phyloP scores from a whole-genome alignment of 2,329 filamentous ascomycete genomes.

The Fusarium stilboides region DNA sequence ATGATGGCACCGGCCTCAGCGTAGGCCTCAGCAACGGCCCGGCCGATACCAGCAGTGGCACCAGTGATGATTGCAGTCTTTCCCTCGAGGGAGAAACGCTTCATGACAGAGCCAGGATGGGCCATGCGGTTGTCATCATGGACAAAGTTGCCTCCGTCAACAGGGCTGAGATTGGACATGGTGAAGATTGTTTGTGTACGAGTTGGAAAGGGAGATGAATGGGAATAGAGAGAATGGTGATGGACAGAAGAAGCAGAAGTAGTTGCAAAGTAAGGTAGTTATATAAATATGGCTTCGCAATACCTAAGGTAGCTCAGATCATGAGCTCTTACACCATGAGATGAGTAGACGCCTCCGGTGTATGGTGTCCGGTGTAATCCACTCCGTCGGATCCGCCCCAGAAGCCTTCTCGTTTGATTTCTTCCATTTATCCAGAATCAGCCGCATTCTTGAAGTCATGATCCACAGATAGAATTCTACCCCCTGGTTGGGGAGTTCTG shows the following conservation, averaged over 20 bases:
- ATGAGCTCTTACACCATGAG: slow-evolving; percentile 20
- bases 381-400: slow-evolving; percentile 22
- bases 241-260: not conserved
- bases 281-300: not conserved
- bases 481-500: slow-evolving; percentile 18
- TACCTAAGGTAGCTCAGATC: slow-evolving; percentile 5
- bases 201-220: no score
- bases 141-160: slow-evolving; percentile 48
- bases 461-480: not conserved
- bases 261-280: no score
- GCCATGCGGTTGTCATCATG: slow-evolving; percentile 43
- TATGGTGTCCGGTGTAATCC: not conserved
- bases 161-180: slow-evolving; percentile 46
- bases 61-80: slow-evolving; percentile 78
- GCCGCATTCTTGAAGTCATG: not conserved
- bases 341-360: slow-evolving; percentile 5
- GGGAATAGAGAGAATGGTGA: not conserved
- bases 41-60: slow-evolving; percentile 74
- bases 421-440: not conserved
- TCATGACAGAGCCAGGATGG: slow-evolving; percentile 47
- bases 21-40: slow-evolving; percentile 72
- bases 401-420: slow-evolving; percentile 3
- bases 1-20: slow-evolving; percentile 79
- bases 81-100: slow-evolving; percentile 73
- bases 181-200: slow-evolving; percentile 4